Base-by-base conservation (phyloP, 495 filamentous ascomycete genomes). In the Penicillium malachiteum region DNA sequence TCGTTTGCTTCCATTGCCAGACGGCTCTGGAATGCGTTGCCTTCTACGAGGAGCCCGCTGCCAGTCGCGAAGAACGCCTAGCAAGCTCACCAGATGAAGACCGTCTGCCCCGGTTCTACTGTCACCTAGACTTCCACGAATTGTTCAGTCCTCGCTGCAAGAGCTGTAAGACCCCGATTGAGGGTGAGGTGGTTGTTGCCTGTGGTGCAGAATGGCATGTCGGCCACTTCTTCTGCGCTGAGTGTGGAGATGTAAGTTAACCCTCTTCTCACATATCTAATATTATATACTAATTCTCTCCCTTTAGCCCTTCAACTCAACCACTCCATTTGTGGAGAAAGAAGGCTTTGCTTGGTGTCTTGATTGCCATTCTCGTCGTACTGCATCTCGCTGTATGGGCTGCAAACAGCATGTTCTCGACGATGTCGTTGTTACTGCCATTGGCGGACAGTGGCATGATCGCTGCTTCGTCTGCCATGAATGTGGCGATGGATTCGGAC, bases 341-440 rank as follows among this genome's bases (percentile, higher is more conserved):
- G 93, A 97, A 59, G 93, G 93, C n/a, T 97, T 95, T 74, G 94
- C 94, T 33, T 99, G 95, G 95, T 99, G 94, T 70, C 82, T 97
- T 13, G 78, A 78, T 34, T 99, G 94, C 70, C 92, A 97, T 75
- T 91, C 90, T 34, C 92, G 92, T 56, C 84, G 95, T 21, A 96
- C 90, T 18, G 87, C 87, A 13, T 85, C 90, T 18, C 92, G 93
- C 71, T 99, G 94, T 69, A 79, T 81, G 48, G 91, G 88, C 64
- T 99, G 94, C 70, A 83, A 82, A 64, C 85, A 81, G 62, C 89
- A 91, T 26, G 90, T 97, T 14, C 82, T 92, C 43, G 92, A 96
- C 46, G 85, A 96, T 43, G 83, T 88, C 67, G 92, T 95, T 37
- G 84, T 97, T 35, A 83, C 83, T 57, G 94, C 94, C 0, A 78